Evolutionary conservation across 805 yeast species (phyloP), one percentile per base, ranked within the genome.

Genomic region (Metschnikowia picachoensis): DNA sequence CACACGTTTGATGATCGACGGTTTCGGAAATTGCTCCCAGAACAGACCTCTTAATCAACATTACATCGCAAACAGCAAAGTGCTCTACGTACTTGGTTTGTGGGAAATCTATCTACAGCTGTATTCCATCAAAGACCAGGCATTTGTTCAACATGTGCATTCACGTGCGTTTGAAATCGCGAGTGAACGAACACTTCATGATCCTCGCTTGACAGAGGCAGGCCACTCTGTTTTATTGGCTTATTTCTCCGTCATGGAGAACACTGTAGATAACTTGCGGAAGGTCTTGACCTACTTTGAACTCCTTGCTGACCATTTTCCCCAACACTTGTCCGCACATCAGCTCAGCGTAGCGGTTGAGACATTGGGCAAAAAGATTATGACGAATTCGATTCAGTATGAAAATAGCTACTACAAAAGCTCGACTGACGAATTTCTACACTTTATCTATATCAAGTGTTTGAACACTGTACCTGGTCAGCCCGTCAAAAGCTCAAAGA

Each of bases 271-370:
- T 28, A 47, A 41, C 12, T 37, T 65, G 9, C 42, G 48, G 10
- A 58, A 60, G 35, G 57, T 60, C 16, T 48, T 66, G 34, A 43
- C 60, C 32, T 84, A 84, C 54, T 60, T 80, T 8, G 67, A 67
- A 4, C 62, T 79, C 16, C 67, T 80, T 1, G 56, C 78, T 8
- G 51, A 61, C 2, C 85, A 84, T 49, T 85, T 82, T 55, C 92
- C 92, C 0, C 48, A 49, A 0, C 56, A 71, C 1, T 55, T 85
- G 15, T 77, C 87, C 0, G 64, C 80, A 4, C 58, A 61, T 8
- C 92, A 85, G 57, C 64, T 82, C 16, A 69, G 70, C 20, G 69
- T 82, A 16, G 88, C 87, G 0, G 64, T 80, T 15, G 81, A 75
- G 52, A 74, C 82, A 0, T 62, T 83, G 28, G 79, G 85, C 0